Evolutionary conservation across 257 asterid species (phyloP).

Genomic region (Nicotiana paniculata): DNA sequence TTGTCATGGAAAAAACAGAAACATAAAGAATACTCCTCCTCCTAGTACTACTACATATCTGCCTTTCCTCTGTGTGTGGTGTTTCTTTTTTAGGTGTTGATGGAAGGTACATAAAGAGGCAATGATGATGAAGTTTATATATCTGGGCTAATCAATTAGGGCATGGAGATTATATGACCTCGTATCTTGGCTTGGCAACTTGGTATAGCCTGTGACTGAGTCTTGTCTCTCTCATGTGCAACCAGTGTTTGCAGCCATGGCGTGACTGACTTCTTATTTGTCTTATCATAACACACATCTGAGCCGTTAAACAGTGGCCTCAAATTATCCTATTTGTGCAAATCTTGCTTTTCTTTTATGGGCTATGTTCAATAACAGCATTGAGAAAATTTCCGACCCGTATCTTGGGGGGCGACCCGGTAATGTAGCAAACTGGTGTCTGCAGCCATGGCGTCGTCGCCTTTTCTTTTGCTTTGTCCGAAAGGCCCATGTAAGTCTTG

Average conservation of each 20-base stretch:
- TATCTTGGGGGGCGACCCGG: slow-evolving; percentile 37
- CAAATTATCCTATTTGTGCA: too few relatives aligned
- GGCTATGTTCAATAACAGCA: too few relatives aligned
- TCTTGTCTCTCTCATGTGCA: not conserved
- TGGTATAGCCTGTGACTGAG: too few relatives aligned
- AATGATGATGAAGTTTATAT: not conserved
- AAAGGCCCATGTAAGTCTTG: not conserved
- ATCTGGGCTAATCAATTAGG: not conserved
- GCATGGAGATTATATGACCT: slow-evolving; percentile 2
- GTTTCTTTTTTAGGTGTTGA: not conserved
- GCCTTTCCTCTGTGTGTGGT: too few relatives aligned
- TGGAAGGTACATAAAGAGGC: not conserved
- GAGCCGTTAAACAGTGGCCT: slow-evolving; percentile 6
- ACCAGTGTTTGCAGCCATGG: slow-evolving; percentile 35
- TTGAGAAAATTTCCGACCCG: slow-evolving; percentile 13
- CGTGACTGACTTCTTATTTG: slow-evolving; percentile 2
- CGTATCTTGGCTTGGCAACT: slow-evolving; percentile 21
- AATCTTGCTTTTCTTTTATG: too few relatives aligned
- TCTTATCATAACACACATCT: not conserved
- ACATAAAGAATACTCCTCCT: slow-evolving; percentile 6
- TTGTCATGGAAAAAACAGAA: not conserved
- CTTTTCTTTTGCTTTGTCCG: not conserved
- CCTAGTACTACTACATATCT: too few relatives aligned
- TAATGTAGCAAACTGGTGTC: slow-evolving; percentile 7
- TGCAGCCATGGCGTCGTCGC: slow-evolving; percentile 19